Conservation (phyloP, 1,139 yeast genomes). For the Pichia sp. region DNA sequence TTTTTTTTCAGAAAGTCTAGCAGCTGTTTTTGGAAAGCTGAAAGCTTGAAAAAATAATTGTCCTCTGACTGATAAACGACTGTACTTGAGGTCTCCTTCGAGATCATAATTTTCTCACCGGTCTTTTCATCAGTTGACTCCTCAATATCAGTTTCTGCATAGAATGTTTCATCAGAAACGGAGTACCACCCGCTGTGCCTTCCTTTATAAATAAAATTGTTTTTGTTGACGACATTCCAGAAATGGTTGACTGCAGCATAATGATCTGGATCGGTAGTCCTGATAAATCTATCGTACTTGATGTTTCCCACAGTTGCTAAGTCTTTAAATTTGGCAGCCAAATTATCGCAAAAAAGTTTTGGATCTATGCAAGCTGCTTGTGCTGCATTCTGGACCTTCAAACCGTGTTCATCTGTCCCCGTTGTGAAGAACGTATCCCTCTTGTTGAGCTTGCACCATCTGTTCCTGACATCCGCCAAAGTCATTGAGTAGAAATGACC, state of each 20-base stretch:
- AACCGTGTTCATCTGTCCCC: slow-evolving; percentile 97
- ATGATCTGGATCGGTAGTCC: slow-evolving; percentile 90
- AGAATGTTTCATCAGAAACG: slow-evolving; percentile 89
- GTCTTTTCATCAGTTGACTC: slow-evolving; percentile 39
- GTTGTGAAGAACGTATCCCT: slow-evolving; percentile 62
- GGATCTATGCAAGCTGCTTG: slow-evolving; percentile 55
- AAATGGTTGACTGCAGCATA: slow-evolving; percentile 55
- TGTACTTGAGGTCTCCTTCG: slow-evolving; percentile 72
- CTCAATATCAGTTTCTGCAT: slow-evolving; percentile 74
- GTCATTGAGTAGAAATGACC: slow-evolving; percentile 93
- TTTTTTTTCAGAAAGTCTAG: slow-evolving; percentile 46
- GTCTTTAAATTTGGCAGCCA: slow-evolving; percentile 58
- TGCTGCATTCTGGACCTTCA: slow-evolving; percentile 78
- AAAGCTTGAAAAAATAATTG: slow-evolving; percentile 80
- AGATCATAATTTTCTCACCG: slow-evolving; percentile 40
- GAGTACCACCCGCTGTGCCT: slow-evolving; percentile 93
- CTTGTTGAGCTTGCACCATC: slow-evolving; percentile 61
- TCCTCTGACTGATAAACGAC: slow-evolving; percentile 75
- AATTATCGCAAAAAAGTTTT: slow-evolving; percentile 64
- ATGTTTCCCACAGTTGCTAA: slow-evolving; percentile 59
- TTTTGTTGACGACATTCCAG: slow-evolving; percentile 60
- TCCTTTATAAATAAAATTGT: slow-evolving; percentile 75
- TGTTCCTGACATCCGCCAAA: slow-evolving; percentile 67
- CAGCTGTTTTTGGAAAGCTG: slow-evolving; percentile 54
- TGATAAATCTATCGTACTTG: slow-evolving; percentile 68